Conservation (phyloP, 371 early-diverging fungal species). For the Circinella minor region DNA sequence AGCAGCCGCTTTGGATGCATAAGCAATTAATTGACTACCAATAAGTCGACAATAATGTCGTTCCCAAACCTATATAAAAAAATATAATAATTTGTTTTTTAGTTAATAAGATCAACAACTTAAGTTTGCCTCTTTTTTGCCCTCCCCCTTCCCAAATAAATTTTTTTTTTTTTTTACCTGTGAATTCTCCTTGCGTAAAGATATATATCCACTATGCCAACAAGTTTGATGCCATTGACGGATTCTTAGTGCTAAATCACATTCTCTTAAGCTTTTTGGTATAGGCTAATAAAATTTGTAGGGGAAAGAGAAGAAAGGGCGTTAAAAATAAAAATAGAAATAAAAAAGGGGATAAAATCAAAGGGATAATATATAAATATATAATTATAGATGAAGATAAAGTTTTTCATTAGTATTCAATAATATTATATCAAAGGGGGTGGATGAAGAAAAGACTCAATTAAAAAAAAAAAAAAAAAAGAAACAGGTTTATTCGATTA, state of each 20-base stretch:
- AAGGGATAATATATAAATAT: not conserved
- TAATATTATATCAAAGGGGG: too few relatives aligned
- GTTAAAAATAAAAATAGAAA: not conserved
- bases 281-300: slow-evolving; percentile 28
- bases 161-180: slow-evolving; percentile 28
- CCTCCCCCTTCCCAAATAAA: too few relatives aligned
- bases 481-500: not conserved
- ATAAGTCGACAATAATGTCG: slow-evolving; percentile 43
- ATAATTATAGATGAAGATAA: too few relatives aligned
- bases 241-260: slow-evolving; percentile 47
- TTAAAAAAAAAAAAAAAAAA: too few relatives aligned
- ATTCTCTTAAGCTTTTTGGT: slow-evolving; percentile 47
- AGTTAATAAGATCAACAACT: too few relatives aligned
- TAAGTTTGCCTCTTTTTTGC: too few relatives aligned
- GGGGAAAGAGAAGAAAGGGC: not conserved
- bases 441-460: too few relatives aligned
- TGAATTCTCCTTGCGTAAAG: slow-evolving; percentile 32
- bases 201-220: slow-evolving; percentile 34
- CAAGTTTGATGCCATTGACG: slow-evolving; percentile 51
- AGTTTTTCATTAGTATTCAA: too few relatives aligned
- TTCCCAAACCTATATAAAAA: slow-evolving; percentile 48
- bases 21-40: slow-evolving; percentile 48
- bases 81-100: not conserved
- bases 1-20: slow-evolving; percentile 35
- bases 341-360: not conserved